A percentile compares a stretch with the other conserved stretches of the same genome.
Conservation (phyloP, 2,329 filamentous ascomycete genomes). For the Cryphonectria parasitica region DNA sequence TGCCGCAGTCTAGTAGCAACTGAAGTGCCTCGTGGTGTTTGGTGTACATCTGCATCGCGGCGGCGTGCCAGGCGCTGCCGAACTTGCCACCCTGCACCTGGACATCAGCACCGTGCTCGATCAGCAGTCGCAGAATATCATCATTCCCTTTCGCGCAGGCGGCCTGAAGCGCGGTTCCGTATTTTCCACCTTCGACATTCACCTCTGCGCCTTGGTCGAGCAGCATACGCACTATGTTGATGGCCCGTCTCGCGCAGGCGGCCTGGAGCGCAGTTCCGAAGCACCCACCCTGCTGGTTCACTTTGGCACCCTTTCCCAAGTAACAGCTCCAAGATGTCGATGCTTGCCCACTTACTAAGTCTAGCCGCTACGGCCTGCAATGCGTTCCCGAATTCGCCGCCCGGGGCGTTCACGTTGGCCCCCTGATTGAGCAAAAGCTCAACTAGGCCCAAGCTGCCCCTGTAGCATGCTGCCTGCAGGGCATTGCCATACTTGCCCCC, state of each 20-base stretch:
- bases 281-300: not conserved
- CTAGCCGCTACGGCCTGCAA: not conserved
- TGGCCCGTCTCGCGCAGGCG: rapidly evolving
- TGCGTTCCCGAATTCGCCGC: not conserved
- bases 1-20: not conserved
- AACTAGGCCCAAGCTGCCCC: not conserved
- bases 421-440: not conserved
- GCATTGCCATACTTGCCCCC: not conserved
- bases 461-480: not conserved
- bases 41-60: not conserved
- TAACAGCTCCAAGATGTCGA: not conserved
- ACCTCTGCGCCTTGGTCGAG: not conserved
- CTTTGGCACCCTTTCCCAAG: not conserved
- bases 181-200: not conserved
- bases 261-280: not conserved
- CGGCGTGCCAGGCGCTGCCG: not conserved
- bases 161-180: not conserved
- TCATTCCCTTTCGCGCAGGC: not conserved
- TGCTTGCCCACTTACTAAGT: not conserved
- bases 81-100: not conserved
- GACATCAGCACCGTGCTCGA: not conserved
- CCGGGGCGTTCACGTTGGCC: not conserved
- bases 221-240: not conserved
- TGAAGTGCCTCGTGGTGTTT: not conserved
- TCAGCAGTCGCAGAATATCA: not conserved